phyloP scores from a whole-genome alignment of 306 rosid species.

The Hylodesmum podocarpum region DNA sequence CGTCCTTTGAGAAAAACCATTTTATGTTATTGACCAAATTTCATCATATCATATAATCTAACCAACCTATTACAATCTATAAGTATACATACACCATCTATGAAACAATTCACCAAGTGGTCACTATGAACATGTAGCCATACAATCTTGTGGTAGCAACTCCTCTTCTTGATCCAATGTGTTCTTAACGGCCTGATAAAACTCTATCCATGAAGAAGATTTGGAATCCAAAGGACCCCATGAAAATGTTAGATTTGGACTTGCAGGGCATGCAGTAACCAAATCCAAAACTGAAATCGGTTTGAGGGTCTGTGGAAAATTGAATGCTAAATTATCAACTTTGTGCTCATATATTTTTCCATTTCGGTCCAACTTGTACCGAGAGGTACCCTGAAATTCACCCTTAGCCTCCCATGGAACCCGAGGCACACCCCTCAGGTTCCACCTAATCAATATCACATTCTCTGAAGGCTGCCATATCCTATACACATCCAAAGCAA shows the following conservation, averaged over 20 bases:
- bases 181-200: slow-evolving; percentile 64
- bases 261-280: slow-evolving; percentile 74
- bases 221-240: slow-evolving; percentile 59
- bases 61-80: slow-evolving; percentile 36
- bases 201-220: slow-evolving; percentile 71
- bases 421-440: slow-evolving; percentile 73
- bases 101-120: slow-evolving; percentile 21
- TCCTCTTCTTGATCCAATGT: slow-evolving; percentile 53
- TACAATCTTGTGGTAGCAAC: slow-evolving; percentile 62
- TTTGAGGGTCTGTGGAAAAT: slow-evolving; percentile 61
- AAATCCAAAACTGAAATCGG: slow-evolving; percentile 77
- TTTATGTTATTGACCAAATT: slow-evolving; percentile 45
- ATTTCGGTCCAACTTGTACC: slow-evolving; percentile 69
- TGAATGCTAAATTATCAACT: slow-evolving; percentile 78
- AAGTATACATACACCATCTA: slow-evolving; percentile 30
- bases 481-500: slow-evolving; percentile 66
- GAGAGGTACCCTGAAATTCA: slow-evolving; percentile 77
- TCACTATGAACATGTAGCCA: slow-evolving; percentile 62
- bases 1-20: slow-evolving; percentile 47
- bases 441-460: slow-evolving; percentile 76
- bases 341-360: slow-evolving; percentile 85
- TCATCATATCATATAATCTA: slow-evolving; percentile 35
- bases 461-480: slow-evolving; percentile 92
- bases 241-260: slow-evolving; percentile 77
- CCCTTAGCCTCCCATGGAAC: slow-evolving; percentile 89